Evolutionary conservation across 345 rosid species (phyloP), one percentile per base, ranked within the genome.

Genomic region (Mallotus nudiflorus): DNA sequence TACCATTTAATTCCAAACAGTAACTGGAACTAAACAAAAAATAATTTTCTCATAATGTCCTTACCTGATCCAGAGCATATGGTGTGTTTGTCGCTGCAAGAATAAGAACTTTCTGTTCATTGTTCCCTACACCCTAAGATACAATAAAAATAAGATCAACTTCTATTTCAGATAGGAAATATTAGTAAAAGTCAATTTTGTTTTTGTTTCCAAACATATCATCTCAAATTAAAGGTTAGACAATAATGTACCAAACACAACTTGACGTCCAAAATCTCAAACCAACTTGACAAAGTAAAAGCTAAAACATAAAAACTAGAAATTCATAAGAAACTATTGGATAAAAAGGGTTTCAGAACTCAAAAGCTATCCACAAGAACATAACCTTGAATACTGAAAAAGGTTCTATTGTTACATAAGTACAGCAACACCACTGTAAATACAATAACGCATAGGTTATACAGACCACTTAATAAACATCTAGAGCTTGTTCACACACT

Each of bases 1-100:
- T 49, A 52, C 67, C 55, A n/a, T 56, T 33, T 49, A 69, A 16
- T 56, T 57, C 13, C 27, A n/a, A 3, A 27, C 11, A 64, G 51
- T 52, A 56, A 68, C n/a, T n/a, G n/a, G 42, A 42, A 65, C 54
- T 20, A 77, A 72, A 68, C 52, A 37, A 45, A 49, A 14, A 56
- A 71, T 63, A 35, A 77, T 15, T 18, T 27, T 22, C 64, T 48
- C n/a, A 20, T 35, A 25, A 18, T 61, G 31, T 37, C 57, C 45
- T 67, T 27, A 85, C 97, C 90, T 91, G 98, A 88, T 91, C 97
- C 57, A 93, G 82, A 54, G 98, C 91, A 82, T 93, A 91, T 8
- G 98, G 98, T 28, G 97, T 91, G 77, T 91, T 91, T 63, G 97
- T 91, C 44, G 98, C 98, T 56, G 97, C 96, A 80, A 91, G 98